A percentile compares a stretch with the other conserved stretches of the same genome.
These are phyloP conservation scores for Jaapia argillacea DNA, from an alignment of 768 basidiomycete genomes.

Conservation along the genomic window DNA sequence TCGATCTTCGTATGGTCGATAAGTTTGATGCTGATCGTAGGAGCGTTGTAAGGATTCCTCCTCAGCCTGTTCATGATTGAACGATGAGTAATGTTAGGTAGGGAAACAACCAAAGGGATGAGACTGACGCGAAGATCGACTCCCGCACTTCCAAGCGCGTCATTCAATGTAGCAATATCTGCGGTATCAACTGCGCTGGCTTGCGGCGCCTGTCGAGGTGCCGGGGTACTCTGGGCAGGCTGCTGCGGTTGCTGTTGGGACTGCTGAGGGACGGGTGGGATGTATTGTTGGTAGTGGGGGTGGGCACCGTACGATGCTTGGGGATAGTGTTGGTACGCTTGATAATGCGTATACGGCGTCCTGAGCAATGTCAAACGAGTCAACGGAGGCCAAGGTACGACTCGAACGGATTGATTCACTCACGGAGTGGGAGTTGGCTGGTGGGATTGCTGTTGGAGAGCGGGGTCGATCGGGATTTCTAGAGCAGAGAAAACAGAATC, in stretches of 20 bases:
- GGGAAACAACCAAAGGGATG: no score
- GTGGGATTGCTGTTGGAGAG: constrained; percentile 11
- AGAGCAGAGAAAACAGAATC: no score
- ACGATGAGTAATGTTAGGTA: no score
- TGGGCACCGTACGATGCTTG: constrained; percentile 12
- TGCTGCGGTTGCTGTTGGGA: constrained; percentile 6
- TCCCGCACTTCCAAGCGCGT: constrained; percentile 79
- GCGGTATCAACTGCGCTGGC: constrained; percentile 38
- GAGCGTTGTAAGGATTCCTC: constrained; percentile 71
- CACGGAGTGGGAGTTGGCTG: constrained; percentile 11
- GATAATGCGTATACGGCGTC: constrained; percentile 9
- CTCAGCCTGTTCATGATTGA: constrained; percentile 48
- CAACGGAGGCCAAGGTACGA: not conserved
- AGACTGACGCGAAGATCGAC: constrained; percentile 67
- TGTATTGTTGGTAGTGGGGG: constrained; percentile 20
- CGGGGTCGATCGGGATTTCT: constrained; percentile 56
- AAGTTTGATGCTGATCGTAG: constrained; percentile 50
- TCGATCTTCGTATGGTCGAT: constrained; percentile 68
- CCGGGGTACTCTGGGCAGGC: constrained; percentile 11
- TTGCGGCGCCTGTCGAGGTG: constrained; percentile 12
- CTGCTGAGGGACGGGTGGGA: constrained; percentile 15
- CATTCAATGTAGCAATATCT: constrained; percentile 73
- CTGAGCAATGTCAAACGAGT: not conserved
- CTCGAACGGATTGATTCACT: not conserved
- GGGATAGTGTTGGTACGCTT: constrained; percentile 11